Base-by-base conservation (phyloP, 2,329 filamentous ascomycete genomes). In the Fusarium annulatum region DNA sequence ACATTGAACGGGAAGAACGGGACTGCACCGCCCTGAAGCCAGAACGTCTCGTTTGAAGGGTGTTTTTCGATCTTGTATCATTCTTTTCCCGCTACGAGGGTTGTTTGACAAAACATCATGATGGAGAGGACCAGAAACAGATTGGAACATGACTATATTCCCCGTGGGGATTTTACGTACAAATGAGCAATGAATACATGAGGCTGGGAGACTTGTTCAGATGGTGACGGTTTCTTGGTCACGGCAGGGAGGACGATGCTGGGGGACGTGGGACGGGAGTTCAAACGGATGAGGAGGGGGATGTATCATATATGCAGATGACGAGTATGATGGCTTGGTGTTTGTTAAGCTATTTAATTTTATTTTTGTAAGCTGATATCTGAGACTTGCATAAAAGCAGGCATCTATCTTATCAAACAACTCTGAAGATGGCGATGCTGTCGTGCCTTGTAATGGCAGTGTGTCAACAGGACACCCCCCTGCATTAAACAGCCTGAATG, bases 181-280 rank as follows among this genome's bases (percentile, higher is more conserved):
- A 41, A 34, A 21, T 30, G 34, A 18, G 33, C 9, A 39, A 14
- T 28, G 34, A 14, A n/a, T 43, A 26, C 51, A 26, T 34, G 33
- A 30, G 30, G 41, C 36, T 49, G 39, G 23, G 16, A 33, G 18
- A 21, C 3, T 36, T 45, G 18, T 12, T 42, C 11, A 19, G 23
- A 49, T 38, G 60, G 49, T 48, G 60, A 63, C 51, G 36, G 15
- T 59, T 63, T 64, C 57, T 73, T 61, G 64, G 70, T 62, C 69
- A 80, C 78, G 46, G 42, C 73, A 76, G 41, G 39, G 19, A 43
- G 46, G 30, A 45, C 23, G 65, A 76, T 67, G 76, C 45, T 71
- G 77, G 53, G 72, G 46, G 64, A 79, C 73, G 78, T 78, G 67
- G 42, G 74, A 78, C 72, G 57, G 48, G 61, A 62, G 59, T 56